phyloP scores from a whole-genome alignment of 805 yeast species.

The Myxozyma geophila region DNA sequence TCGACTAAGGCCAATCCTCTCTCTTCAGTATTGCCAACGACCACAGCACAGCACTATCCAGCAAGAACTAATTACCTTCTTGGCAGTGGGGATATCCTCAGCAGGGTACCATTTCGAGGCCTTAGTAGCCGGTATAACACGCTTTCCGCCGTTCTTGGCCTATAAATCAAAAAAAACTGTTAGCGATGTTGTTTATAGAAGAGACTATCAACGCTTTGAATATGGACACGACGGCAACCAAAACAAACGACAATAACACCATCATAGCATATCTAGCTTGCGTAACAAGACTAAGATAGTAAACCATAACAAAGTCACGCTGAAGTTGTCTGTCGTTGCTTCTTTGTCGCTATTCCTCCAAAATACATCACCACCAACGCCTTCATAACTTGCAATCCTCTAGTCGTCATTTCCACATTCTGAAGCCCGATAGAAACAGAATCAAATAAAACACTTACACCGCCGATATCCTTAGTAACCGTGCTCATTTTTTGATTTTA shows the following conservation, averaged over 20 bases:
- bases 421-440: not conserved
- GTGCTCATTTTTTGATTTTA: constrained; percentile 41
- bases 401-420: not conserved
- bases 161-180: constrained; percentile 14
- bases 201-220: not conserved
- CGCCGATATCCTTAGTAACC: constrained; percentile 44
- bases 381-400: too few species aligned
- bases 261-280: too few species aligned
- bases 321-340: too few species aligned
- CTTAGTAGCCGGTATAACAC: constrained; percentile 48
- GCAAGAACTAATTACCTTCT: constrained; percentile 50
- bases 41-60: not conserved
- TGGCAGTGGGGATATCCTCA: constrained; percentile 85
- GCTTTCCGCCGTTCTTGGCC: constrained; percentile 48
- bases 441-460: constrained; percentile 37
- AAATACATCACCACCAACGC: too few species aligned
- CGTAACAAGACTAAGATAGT: too few species aligned
- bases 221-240: not conserved
- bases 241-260: too few species aligned
- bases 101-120: constrained; percentile 96
- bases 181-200: not conserved
- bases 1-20: not conserved
- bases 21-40: not conserved
- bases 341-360: too few species aligned
- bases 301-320: too few species aligned